A percentile compares a stretch with the other conserved stretches of the same genome.
phyloP scores from a whole-genome alignment of 306 rosid species.

The Rosa chinensis region DNA sequence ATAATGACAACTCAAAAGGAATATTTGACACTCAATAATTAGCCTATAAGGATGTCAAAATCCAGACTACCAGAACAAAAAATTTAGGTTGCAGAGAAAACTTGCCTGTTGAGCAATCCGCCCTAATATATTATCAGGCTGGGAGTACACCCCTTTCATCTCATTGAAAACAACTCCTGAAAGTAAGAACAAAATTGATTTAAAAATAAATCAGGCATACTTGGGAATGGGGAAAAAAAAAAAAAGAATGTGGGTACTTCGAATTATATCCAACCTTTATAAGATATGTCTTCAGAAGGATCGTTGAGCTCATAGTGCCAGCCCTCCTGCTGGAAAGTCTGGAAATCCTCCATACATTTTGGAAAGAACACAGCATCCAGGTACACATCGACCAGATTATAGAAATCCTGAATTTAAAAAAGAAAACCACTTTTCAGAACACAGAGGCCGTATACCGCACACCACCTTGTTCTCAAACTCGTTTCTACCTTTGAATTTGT shows the following conservation, averaged over 20 bases:
- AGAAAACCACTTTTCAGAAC: conserved; percentile 9
- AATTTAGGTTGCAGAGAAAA: conserved; percentile 10
- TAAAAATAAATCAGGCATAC: not conserved
- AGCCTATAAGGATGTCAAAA: not conserved
- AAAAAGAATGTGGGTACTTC: not conserved
- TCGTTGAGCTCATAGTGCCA: conserved; percentile 97
- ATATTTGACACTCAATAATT: not conserved
- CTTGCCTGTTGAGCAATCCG: conserved; percentile 90
- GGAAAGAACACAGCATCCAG: conserved; percentile 99
- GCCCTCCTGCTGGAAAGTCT: conserved; percentile 97
- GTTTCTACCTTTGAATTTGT: conserved; percentile 74
- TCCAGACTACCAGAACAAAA: not conserved
- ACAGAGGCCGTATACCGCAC: conserved; percentile 1
- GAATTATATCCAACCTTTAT: conserved; percentile 56
- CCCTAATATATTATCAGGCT: conserved; percentile 88
- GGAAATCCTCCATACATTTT: conserved; percentile 74
- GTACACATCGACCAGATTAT: conserved; percentile 92
- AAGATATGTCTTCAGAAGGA: conserved; percentile 86
- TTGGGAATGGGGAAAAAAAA: not conserved
- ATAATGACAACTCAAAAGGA: not conserved
- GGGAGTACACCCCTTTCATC: conserved; percentile 99
- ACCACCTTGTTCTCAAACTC: conserved; percentile 3
- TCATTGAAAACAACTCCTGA: conserved; percentile 97
- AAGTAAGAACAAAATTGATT: conserved; percentile 25
- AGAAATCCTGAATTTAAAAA: conserved; percentile 69